These are phyloP conservation scores for Populus davidiana DNA, from an alignment of 345 rosid genomes.

Conservation along the genomic window DNA sequence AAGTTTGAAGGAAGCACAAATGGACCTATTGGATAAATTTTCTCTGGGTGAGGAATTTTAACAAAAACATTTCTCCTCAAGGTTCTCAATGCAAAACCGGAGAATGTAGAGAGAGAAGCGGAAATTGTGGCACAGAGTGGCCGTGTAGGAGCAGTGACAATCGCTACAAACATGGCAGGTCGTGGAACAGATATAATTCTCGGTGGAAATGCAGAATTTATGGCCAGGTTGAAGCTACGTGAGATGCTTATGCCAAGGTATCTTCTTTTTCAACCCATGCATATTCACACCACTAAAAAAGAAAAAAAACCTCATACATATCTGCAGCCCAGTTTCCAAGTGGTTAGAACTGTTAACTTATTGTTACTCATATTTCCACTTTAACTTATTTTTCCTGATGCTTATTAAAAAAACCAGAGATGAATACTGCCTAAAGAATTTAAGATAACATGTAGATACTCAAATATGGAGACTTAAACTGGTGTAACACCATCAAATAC, in stretches of 20 bases:
- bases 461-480: too few relatives aligned
- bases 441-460: too few relatives aligned
- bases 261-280: neutral
- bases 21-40: neutral
- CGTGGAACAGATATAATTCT: slow-evolving; percentile 98
- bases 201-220: slow-evolving; percentile 96
- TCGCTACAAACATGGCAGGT: slow-evolving; percentile 99
- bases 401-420: neutral
- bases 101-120: slow-evolving; percentile 99
- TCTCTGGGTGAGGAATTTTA: slow-evolving; percentile 4
- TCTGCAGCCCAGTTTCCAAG: neutral
- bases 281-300: too few relatives aligned
- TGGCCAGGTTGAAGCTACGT: slow-evolving; percentile 96
- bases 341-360: neutral
- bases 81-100: slow-evolving; percentile 99
- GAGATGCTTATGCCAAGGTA: slow-evolving; percentile 99
- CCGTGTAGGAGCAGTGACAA: slow-evolving; percentile 93
- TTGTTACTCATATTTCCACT: neutral
- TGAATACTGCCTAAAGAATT: neutral
- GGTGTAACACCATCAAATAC: too few relatives aligned
- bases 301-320: too few relatives aligned
- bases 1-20: neutral
- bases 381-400: neutral
- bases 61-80: slow-evolving; percentile 31
- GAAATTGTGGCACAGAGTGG: slow-evolving; percentile 99